Conservation (phyloP, 2,329 filamentous ascomycete species). For the Diaporthe australafricana region DNA sequence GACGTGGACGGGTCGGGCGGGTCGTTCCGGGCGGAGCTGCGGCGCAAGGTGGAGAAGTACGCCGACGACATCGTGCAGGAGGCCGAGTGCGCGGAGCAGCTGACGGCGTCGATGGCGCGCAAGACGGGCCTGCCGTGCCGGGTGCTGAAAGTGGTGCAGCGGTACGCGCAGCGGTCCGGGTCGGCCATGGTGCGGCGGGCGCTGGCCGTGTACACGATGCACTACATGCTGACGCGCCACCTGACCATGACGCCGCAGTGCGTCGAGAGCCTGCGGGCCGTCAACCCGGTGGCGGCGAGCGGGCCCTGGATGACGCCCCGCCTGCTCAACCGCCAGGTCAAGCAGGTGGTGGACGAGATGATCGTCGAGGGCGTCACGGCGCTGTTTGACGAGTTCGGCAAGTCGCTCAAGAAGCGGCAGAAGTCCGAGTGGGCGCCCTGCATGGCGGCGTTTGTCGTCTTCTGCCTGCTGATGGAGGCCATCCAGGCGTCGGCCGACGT, state of each 20-base stretch:
- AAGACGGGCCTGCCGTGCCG: conserved; percentile 59
- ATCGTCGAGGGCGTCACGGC: conserved; percentile 62
- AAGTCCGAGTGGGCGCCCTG: conserved; percentile 67
- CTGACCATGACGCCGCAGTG: conserved; percentile 61
- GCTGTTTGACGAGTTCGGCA: conserved; percentile 65
- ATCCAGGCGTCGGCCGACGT: conserved; percentile 65
- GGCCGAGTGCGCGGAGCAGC: conserved; percentile 59
- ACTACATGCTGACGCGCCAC: conserved; percentile 68
- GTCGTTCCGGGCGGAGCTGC: conserved; percentile 57
- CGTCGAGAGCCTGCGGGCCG: conserved; percentile 54
- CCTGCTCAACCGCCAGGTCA: conserved; percentile 67
- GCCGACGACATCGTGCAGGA: conserved; percentile 61
- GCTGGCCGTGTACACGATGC: conserved; percentile 66
- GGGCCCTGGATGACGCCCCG: conserved; percentile 61
- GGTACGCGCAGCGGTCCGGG: conserved; percentile 59
- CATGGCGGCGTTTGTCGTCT: conserved; percentile 65
- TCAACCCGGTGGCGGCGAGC: conserved; percentile 57
- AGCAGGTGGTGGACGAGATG: conserved; percentile 67
- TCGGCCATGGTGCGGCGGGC: conserved; percentile 64
- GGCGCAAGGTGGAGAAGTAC: conserved; percentile 60
- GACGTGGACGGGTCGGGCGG: conserved; percentile 52
- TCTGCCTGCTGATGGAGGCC: conserved; percentile 70
- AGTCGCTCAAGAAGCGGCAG: conserved; percentile 65
- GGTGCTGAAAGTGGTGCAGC: conserved; percentile 60
- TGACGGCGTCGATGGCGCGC: conserved; percentile 57